A percentile compares a stretch with the other conserved stretches of the same genome.
These are phyloP conservation scores for Detonula confervacea DNA, from an alignment of 352 stramenopile species.

Conservation along the genomic window DNA sequence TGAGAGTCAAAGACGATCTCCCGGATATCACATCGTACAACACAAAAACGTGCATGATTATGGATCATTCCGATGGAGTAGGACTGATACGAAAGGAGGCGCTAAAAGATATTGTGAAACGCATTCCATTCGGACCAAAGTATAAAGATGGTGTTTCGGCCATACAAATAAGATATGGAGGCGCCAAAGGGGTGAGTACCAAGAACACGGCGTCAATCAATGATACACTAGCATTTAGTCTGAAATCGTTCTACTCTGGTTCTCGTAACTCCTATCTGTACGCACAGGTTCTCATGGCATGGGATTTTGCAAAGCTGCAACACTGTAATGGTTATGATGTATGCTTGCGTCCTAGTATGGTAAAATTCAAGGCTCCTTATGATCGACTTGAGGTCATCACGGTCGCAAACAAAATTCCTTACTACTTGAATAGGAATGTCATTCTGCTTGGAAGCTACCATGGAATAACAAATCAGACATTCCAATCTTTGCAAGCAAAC, in stretches of 20 bases:
- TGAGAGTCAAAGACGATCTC: conserved; percentile 14
- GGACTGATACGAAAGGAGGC: conserved; percentile 20
- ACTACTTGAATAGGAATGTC: conserved; percentile 43
- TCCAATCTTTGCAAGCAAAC: conserved; percentile 15
- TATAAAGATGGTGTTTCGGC: conserved; percentile 22
- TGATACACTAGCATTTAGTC: too few species aligned
- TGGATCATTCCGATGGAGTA: conserved; percentile 35
- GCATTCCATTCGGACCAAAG: conserved; percentile 34
- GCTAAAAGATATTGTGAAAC: conserved; percentile 13
- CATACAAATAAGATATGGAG: conserved; percentile 40
- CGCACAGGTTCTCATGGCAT: conserved; percentile 14
- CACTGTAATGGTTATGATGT: conserved; percentile 20
- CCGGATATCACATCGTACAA: conserved; percentile 14
- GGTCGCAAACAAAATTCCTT: conserved; percentile 32
- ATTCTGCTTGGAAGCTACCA: conserved; percentile 24
- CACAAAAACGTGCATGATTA: neutral
- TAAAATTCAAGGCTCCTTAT: conserved; percentile 42
- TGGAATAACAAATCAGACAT: conserved; percentile 11
- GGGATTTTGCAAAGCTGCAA: conserved; percentile 20
- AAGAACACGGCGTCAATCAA: too few species aligned
- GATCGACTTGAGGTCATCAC: conserved; percentile 22
- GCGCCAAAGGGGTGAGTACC: conserved; percentile 35
- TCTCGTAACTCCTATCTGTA: neutral
- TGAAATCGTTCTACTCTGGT: too few species aligned
- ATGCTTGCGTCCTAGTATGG: conserved; percentile 26